Evolutionary conservation across 306 rosid species (phyloP).

Genomic region (Citrullus amarus): DNA sequence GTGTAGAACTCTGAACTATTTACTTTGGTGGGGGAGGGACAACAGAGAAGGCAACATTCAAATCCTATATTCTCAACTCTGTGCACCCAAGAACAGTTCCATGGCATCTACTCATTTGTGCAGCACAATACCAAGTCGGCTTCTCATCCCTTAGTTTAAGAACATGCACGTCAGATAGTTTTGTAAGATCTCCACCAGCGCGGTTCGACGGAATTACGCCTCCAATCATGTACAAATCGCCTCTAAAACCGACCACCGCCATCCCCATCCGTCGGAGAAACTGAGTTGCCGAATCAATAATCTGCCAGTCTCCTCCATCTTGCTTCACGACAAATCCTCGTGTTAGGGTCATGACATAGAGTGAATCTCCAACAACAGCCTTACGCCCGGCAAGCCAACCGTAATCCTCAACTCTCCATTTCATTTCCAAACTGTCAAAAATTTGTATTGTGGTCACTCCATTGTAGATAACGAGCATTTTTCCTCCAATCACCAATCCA

Average conservation of each 20-base stretch:
- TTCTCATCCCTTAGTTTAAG: conserved; percentile 51
- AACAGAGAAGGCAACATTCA: not conserved
- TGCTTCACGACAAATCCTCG: conserved; percentile 43
- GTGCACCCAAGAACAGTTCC: conserved; percentile 91
- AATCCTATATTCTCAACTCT: conserved; percentile 52
- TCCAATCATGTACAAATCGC: conserved; percentile 66
- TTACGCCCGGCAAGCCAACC: conserved; percentile 72
- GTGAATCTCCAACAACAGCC: conserved; percentile 58
- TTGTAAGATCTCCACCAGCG: conserved; percentile 23
- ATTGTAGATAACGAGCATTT: conserved; percentile 68
- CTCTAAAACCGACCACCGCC: conserved; percentile 64
- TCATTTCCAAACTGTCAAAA: conserved; percentile 41
- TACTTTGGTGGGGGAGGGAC: too few species aligned
- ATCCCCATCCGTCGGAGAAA: conserved; percentile 63
- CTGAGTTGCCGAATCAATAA: conserved; percentile 49
- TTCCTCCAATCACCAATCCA: conserved; percentile 65
- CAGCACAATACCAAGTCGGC: conserved; percentile 60
- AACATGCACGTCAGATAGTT: conserved; percentile 66
- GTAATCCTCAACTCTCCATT: conserved; percentile 68
- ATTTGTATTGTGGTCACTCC: conserved; percentile 71
- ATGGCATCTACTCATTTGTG: conserved; percentile 72
- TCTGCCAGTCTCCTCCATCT: conserved; percentile 32
- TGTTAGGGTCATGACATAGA: conserved; percentile 60
- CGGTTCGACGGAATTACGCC: conserved; percentile 67
- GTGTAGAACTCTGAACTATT: too few species aligned